A percentile compares a stretch with the other conserved stretches of the same genome.
Conservation (phyloP, 169 alveolate genomes). For the Plasmodium inui region DNA sequence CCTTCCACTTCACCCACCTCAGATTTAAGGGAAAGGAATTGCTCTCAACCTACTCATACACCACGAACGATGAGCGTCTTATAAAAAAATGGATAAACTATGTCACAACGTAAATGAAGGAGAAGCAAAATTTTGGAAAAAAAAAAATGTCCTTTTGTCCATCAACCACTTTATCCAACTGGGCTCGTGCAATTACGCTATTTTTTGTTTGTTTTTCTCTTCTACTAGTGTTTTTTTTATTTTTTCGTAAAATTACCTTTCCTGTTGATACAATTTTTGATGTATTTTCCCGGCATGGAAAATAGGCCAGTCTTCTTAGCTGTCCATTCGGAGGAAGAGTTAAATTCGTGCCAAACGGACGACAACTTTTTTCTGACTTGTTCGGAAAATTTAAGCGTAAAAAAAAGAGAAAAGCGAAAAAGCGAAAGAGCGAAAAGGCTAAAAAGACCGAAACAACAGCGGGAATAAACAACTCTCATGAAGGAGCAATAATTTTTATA, state of each 20-base stretch:
- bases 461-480: neutral
- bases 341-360: conserved; percentile 16
- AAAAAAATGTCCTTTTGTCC: neutral
- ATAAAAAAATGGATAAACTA: conserved; percentile 61
- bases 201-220: neutral
- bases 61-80: conserved; percentile 3
- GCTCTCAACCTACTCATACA: conserved; percentile 45
- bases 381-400: conserved; percentile 48
- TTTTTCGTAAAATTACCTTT: neutral
- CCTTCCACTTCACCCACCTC: neutral
- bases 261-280: conserved; percentile 6
- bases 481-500: conserved; percentile 7
- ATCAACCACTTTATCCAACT: neutral
- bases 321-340: conserved; percentile 40
- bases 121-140: neutral
- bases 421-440: neutral
- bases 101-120: conserved; percentile 42
- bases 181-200: neutral
- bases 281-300: neutral
- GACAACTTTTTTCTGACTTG: conserved; percentile 45
- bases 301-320: conserved; percentile 21
- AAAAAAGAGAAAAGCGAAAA: conserved; percentile 1
- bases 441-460: neutral
- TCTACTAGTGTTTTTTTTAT: neutral
- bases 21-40: conserved; percentile 50